These are phyloP conservation scores for Colletotrichum sp. DNA, from an alignment of 2,329 filamentous ascomycete genomes.

Conservation along the genomic window DNA sequence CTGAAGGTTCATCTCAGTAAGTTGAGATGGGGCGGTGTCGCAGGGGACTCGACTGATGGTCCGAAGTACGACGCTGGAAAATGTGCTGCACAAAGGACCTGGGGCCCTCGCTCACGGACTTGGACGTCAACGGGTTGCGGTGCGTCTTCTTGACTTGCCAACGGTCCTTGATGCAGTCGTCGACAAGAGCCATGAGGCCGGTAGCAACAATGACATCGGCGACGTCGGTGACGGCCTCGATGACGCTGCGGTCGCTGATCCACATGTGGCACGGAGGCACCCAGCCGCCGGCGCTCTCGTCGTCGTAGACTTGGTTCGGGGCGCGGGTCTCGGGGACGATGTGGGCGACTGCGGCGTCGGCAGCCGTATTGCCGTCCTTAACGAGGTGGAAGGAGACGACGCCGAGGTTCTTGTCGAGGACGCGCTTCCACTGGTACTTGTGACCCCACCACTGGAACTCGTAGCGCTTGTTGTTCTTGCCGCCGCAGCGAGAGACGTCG, in stretches of 20 bases:
- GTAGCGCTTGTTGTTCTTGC: slow-evolving; percentile 75
- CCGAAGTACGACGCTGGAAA: slow-evolving; percentile 45
- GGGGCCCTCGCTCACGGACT: slow-evolving; percentile 33
- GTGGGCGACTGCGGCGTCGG: slow-evolving; percentile 69
- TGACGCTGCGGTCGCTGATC: slow-evolving; percentile 77
- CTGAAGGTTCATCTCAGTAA: slow-evolving; percentile 30
- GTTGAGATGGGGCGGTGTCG: slow-evolving; percentile 40
- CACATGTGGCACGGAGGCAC: slow-evolving; percentile 89
- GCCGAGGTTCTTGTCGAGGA: slow-evolving; percentile 69
- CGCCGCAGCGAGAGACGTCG: slow-evolving; percentile 74
- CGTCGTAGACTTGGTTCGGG: slow-evolving; percentile 71
- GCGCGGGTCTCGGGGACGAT: slow-evolving; percentile 83
- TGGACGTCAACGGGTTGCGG: slow-evolving; percentile 38
- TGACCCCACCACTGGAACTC: slow-evolving; percentile 95
- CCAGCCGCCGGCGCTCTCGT: slow-evolving; percentile 84
- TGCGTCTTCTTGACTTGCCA: slow-evolving; percentile 63
- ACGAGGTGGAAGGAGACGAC: slow-evolving; percentile 82
- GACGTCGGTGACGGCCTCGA: slow-evolving; percentile 76
- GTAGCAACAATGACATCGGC: slow-evolving; percentile 90
- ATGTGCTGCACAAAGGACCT: slow-evolving; percentile 43
- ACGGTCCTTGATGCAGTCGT: slow-evolving; percentile 85
- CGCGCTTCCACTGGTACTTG: slow-evolving; percentile 82
- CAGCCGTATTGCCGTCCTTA: slow-evolving; percentile 62
- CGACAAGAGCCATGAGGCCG: slow-evolving; percentile 86
- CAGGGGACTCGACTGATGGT: slow-evolving; percentile 41